Base-by-base conservation (phyloP, 2,329 filamentous ascomycete species). In the Stachybotrys chartarum region DNA sequence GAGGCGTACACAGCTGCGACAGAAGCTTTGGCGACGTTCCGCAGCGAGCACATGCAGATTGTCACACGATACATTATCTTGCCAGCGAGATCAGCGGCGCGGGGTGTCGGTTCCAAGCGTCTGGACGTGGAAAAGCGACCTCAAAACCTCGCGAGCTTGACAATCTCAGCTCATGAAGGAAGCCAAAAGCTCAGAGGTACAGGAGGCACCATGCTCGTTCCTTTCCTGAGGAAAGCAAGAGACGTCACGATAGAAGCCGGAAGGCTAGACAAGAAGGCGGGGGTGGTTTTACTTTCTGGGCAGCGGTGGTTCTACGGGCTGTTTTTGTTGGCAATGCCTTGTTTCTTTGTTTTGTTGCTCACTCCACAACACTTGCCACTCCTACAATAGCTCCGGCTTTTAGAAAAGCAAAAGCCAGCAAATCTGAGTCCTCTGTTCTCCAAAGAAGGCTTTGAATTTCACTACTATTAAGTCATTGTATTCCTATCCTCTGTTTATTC, bases 31-130 rank as follows among this genome's bases (percentile, higher is more conserved):
- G 83, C 85, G 10, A 77, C 81, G 18, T 86, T 97, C 65, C 80
- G 93, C 55, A 88, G 93, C 68, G 91, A 88, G 65, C 92, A 97
- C 68, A 89, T 97, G 61, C 85, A 90, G 68, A 90, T 97, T 56
- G 92, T 97, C 3, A 89, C 90, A 35, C 81, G 91, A 51, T 97
- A 96, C 70, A 96, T 97, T 64, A 86, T 97, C 61, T 76, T 94
- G 54, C 91, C 91, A 30, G 88, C 88, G 0, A 80, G 72, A 24
- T 24, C 24, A 24, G 24, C 24, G 54, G 71, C 76, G 56, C 66
- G 69, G 16, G 63, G 63, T 60, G 56, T 51, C 71, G 59, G 51
- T 49, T 14, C 7, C 2, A 47, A 3, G 11, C 16, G 45, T n/a
- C 45, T 10, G 10, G 45, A n/a, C 7, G 45, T 8, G 8, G 45